Percentiles rank a stretch among this genome's conserved stretches.
Conservation (phyloP, 345 rosid genomes). For the Gossypium bickii region DNA sequence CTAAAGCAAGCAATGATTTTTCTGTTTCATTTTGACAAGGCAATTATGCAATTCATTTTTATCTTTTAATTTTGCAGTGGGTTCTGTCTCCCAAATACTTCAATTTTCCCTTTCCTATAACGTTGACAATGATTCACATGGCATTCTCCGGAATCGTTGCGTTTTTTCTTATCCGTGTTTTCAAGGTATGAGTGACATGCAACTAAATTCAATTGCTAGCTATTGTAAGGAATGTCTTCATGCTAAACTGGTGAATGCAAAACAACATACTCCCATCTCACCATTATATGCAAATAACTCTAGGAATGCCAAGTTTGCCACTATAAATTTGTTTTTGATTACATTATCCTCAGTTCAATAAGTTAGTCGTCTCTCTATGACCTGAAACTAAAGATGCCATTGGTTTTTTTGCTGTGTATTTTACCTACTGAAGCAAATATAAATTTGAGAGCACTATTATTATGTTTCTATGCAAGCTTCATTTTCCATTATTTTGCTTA, state of each 20-base stretch:
- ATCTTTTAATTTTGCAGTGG: conserved; percentile 65
- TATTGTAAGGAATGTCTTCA: background rate
- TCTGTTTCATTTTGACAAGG: background rate
- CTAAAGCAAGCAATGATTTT: background rate
- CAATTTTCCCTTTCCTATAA: conserved; percentile 47
- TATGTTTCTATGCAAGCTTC: background rate
- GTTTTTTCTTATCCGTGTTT: conserved; percentile 45
- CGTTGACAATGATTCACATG: conserved; percentile 1
- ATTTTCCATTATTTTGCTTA: conserved; percentile 5
- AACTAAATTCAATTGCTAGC: background rate
- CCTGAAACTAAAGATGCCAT: background rate
- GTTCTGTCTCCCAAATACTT: conserved; percentile 89
- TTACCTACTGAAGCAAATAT: background rate
- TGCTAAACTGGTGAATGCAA: background rate
- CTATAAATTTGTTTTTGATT: background rate
- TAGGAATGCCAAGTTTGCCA: background rate
- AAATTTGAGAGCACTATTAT: background rate
- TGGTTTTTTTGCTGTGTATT: background rate
- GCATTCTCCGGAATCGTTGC: conserved; percentile 1
- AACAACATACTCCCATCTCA: background rate
- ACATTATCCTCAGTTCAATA: background rate
- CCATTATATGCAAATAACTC: background rate
- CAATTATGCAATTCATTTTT: too few species aligned
- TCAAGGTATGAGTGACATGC: conserved; percentile 54
- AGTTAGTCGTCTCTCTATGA: background rate